Conservation (phyloP, 2,329 filamentous ascomycete species). For the Microsporum canis region DNA sequence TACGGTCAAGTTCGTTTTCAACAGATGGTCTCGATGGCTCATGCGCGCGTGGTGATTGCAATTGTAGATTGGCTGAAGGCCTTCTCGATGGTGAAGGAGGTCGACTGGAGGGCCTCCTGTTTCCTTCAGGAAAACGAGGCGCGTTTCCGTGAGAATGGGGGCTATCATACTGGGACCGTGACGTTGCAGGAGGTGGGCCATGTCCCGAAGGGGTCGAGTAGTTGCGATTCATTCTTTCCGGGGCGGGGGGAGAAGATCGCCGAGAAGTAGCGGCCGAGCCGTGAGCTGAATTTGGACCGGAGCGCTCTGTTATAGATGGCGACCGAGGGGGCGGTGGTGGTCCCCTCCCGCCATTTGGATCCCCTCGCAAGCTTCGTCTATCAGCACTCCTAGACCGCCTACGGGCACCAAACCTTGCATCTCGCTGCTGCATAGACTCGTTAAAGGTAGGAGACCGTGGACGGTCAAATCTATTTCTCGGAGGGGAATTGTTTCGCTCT, state of each 20-base stretch:
- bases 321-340: slow-evolving; percentile 47
- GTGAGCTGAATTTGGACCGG: slow-evolving; percentile 41
- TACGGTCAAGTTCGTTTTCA: slow-evolving; percentile 13
- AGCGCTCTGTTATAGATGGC: slow-evolving; percentile 39
- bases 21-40: slow-evolving; percentile 10
- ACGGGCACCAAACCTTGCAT: slow-evolving; percentile 24
- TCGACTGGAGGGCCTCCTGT: slow-evolving; percentile 1
- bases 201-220: slow-evolving; percentile 24
- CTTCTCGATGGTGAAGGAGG: slow-evolving; percentile 10
- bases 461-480: slow-evolving; percentile 22
- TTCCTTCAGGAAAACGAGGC: slow-evolving; percentile 8
- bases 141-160: slow-evolving; percentile 15
- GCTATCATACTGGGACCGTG: slow-evolving; percentile 13
- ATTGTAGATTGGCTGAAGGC: background rate
- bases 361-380: slow-evolving; percentile 40
- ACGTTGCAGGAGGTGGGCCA: slow-evolving; percentile 19
- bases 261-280: slow-evolving; percentile 49
- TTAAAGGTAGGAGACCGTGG: slow-evolving; percentile 37
- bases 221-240: slow-evolving; percentile 19
- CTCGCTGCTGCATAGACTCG: slow-evolving; percentile 22
- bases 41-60: slow-evolving; percentile 11
- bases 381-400: slow-evolving; percentile 45
- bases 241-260: slow-evolving; percentile 46
- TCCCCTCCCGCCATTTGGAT: slow-evolving; percentile 38
- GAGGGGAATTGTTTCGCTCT: slow-evolving; percentile 23